These are phyloP conservation scores for Boletus reticulatus DNA, from an alignment of 768 basidiomycete species.

Conservation along the genomic window DNA sequence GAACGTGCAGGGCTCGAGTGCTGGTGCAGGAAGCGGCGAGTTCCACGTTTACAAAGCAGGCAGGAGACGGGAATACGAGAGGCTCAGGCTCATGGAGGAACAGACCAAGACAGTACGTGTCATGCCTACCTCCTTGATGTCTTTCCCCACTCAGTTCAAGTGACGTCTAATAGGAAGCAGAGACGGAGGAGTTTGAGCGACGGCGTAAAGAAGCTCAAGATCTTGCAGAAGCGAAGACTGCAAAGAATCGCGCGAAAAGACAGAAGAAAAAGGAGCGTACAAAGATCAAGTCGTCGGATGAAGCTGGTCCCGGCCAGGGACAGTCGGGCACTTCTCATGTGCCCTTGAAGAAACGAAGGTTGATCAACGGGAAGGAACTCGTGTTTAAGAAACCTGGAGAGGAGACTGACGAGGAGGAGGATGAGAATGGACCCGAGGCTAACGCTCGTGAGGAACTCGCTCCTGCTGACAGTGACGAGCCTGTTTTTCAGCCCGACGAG, in stretches of 20 bases:
- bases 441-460: constrained; percentile 1
- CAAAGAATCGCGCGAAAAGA: constrained; percentile 92
- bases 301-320: constrained; percentile 26
- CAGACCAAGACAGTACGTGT: constrained; percentile 64
- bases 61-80: constrained; percentile 91
- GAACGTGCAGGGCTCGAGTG: constrained; percentile 97
- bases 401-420: constrained; percentile 45
- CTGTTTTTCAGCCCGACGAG: constrained; percentile 3
- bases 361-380: constrained; percentile 77
- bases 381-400: constrained; percentile 54
- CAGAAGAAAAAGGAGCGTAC: constrained; percentile 86
- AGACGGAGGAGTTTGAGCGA: constrained; percentile 69
- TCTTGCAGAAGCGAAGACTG: constrained; percentile 80
- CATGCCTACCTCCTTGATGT: neutral
- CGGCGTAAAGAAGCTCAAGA: constrained; percentile 72
- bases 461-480: neutral
- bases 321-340: constrained; percentile 30
- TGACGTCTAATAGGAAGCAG: constrained; percentile 53
- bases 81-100: constrained; percentile 89
- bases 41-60: constrained; percentile 99
- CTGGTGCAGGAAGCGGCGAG: constrained; percentile 95
- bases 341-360: constrained; percentile 74
- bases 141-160: neutral
- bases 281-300: constrained; percentile 42
- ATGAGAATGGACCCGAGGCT: constrained; percentile 16